Base-by-base conservation (phyloP, 164 flowering plant species). In the Magnolia kwangsiensis region DNA sequence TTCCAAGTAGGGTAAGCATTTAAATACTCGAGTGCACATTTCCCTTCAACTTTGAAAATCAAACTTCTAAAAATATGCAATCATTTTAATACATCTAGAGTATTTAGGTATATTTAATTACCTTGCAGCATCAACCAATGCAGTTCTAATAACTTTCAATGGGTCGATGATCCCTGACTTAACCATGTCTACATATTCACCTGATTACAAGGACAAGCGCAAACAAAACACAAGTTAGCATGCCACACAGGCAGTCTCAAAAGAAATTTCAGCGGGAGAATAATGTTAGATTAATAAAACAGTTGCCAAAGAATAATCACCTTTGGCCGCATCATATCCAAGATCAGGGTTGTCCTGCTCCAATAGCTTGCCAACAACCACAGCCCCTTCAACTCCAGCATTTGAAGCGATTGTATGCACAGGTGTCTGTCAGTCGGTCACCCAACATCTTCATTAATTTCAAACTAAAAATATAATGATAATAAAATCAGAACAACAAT, bases 281-380 rank as follows among this genome's bases (percentile, higher is more conserved):
- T 18, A 13, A 50, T 69, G 18, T 29, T 27, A 11, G 61, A 8
- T 55, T 3, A 55, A 55, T 11, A 55, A 55, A 31, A 31, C 70
- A 76, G 1, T 27, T 66, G 29, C 21, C 1, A 45, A 24, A 24
- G 72, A 73, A n/a, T 23, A 8, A 8, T 7, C 1, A 94, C 99
- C 98, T 89, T 94, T 96, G 58, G 99, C 97, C 37, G 99, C 99
- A 88, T 96, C 99, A 75, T 96, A 96, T 24, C 99, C 99, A 76
- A 93, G 90, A 65, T 96, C 98, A 37, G 87, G 87, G 81, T 94
- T 80, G 23, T 88, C 94, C 71, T 92, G 95, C 83, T 96, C 99
- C 86, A 94, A 79, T 51, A 96, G 88, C 84, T 96, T 96, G 66
- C 99, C 99, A 72, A 96, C 98, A 61, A 96, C 90, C 65, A 96